Evolutionary conservation across 345 rosid genomes (phyloP).

Genomic region (Balakata baccata): DNA sequence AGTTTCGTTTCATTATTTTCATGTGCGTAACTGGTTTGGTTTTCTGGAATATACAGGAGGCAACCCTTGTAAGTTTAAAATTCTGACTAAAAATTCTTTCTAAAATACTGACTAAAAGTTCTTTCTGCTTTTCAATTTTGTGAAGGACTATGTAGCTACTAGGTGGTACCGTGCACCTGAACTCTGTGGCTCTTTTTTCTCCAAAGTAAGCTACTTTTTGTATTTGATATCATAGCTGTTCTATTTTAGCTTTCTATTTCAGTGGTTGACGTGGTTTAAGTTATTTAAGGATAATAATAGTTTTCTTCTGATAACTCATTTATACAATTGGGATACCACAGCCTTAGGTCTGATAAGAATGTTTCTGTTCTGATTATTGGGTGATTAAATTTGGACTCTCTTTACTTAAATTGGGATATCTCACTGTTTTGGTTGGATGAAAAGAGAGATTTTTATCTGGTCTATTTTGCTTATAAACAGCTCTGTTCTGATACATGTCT

Average conservation of each 20-base stretch:
- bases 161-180: conserved; percentile 99
- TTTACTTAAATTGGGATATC: neutral
- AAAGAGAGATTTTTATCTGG: neutral
- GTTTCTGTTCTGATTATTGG: neutral
- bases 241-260: conserved; percentile 1
- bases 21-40: neutral
- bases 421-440: neutral
- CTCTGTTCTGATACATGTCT: neutral
- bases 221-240: conserved; percentile 3
- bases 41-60: neutral
- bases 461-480: neutral
- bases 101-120: conserved; percentile 10
- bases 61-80: conserved; percentile 3
- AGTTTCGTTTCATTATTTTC: neutral
- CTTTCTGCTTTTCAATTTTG: neutral
- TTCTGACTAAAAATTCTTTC: conserved; percentile 13
- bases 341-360: neutral
- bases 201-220: conserved; percentile 58
- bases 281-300: neutral
- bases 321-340: neutral
- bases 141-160: conserved; percentile 97
- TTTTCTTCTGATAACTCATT: neutral
- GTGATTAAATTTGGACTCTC: neutral
- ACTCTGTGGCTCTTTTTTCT: conserved; percentile 96
- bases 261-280: conserved; percentile 12